These are phyloP conservation scores for Clitopilus hobsonii DNA, from an alignment of 768 basidiomycete species.

Conservation along the genomic window DNA sequence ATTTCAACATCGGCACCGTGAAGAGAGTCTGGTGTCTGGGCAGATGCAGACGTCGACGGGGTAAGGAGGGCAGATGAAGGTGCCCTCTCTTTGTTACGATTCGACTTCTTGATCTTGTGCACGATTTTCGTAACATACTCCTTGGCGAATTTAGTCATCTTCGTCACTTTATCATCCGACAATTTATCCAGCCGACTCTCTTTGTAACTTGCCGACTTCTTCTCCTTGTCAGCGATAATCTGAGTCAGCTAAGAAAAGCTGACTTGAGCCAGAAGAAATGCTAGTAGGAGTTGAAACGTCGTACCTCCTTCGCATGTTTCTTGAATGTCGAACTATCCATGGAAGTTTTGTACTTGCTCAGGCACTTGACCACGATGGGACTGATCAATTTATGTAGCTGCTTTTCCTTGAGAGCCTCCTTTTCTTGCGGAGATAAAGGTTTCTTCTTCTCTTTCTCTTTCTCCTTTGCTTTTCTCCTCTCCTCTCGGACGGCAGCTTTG, in stretches of 20 bases:
- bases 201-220: constrained; percentile 77
- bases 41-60: constrained; percentile 25
- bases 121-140: constrained; percentile 85
- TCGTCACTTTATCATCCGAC: constrained; percentile 79
- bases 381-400: constrained; percentile 77
- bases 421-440: constrained; percentile 46
- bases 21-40: constrained; percentile 35
- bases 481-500: constrained; percentile 20
- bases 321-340: constrained; percentile 86
- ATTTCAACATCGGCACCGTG: constrained; percentile 29
- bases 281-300: constrained; percentile 13
- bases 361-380: constrained; percentile 84
- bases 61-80: constrained; percentile 20
- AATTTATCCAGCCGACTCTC: constrained; percentile 71
- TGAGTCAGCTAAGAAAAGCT: constrained; percentile 61
- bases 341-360: constrained; percentile 82
- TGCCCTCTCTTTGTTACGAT: constrained; percentile 19
- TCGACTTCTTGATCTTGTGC: constrained; percentile 57
- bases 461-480: constrained; percentile 30
- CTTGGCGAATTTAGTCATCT: constrained; percentile 92
- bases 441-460: constrained; percentile 42
- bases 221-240: constrained; percentile 90
- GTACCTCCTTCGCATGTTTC: constrained; percentile 90
- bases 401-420: constrained; percentile 76
- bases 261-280: background rate